These are phyloP conservation scores for Chalciporus sp. DNA, from an alignment of 1,284 basidiomycete genomes.

Conservation along the genomic window DNA sequence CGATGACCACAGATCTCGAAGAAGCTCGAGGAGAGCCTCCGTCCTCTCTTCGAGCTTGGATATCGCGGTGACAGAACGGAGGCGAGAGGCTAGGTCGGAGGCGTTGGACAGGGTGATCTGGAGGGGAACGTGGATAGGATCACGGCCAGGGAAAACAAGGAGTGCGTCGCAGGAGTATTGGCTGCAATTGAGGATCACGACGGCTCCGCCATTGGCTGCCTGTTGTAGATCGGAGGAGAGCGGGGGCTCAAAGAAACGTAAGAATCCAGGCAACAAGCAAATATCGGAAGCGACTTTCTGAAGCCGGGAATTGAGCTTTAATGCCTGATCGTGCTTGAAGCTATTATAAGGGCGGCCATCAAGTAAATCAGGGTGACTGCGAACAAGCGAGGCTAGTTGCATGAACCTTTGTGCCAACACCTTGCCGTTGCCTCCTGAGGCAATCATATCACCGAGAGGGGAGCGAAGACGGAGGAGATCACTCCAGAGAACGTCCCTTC, in stretches of 20 bases:
- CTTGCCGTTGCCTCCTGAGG: too few relatives aligned
- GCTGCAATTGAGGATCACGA: conserved; percentile 35
- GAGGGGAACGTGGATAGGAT: conserved; percentile 17
- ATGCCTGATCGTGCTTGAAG: background rate
- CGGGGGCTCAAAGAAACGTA: conserved; percentile 16
- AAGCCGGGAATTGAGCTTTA: too few relatives aligned
- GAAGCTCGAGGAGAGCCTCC: conserved; percentile 8
- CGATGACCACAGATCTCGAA: conserved; percentile 30
- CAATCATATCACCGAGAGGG: too few relatives aligned
- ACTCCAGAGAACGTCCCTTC: too few relatives aligned
- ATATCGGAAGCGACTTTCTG: background rate
- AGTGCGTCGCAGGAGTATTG: conserved; percentile 25
- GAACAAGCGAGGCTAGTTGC: too few relatives aligned
- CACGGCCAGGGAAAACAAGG: conserved; percentile 16
- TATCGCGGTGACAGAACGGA: background rate
- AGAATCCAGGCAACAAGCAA: conserved; percentile 5
- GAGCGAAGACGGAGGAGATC: too few relatives aligned
- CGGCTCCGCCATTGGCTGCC: conserved; percentile 33
- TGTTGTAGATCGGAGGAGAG: conserved; percentile 25
- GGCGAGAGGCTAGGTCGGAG: background rate
- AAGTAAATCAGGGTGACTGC: too few relatives aligned
- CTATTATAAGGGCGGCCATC: too few relatives aligned
- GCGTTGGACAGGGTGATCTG: conserved; percentile 3
- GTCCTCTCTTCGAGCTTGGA: background rate
- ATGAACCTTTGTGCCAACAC: too few relatives aligned